These are phyloP conservation scores for Mycogone perniciosa DNA, from an alignment of 2,329 filamentous ascomycete genomes.

Conservation along the genomic window DNA sequence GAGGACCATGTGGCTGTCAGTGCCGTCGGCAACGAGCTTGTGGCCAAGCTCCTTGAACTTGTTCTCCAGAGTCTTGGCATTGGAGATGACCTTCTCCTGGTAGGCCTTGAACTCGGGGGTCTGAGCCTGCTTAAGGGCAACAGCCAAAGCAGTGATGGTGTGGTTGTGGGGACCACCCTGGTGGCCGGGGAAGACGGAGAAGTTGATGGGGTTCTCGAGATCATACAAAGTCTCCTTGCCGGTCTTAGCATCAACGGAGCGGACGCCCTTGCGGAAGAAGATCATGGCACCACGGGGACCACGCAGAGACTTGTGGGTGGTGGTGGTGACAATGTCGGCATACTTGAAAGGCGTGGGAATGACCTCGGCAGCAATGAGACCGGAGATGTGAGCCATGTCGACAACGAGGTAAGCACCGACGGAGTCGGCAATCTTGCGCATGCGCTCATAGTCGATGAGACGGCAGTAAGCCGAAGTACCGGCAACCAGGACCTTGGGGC, in stretches of 20 bases:
- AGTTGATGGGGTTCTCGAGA: slow-evolving; percentile 93
- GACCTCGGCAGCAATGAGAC: slow-evolving; percentile 85
- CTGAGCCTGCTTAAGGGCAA: slow-evolving; percentile 90
- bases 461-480: slow-evolving; percentile 98
- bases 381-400: slow-evolving; percentile 98
- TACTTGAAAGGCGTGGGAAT: slow-evolving; percentile 89
- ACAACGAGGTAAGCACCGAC: slow-evolving; percentile 92
- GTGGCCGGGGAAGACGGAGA: slow-evolving; percentile 98
- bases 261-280: slow-evolving; percentile 97
- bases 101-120: slow-evolving; percentile 88
- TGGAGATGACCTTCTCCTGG: slow-evolving; percentile 85
- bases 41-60: slow-evolving; percentile 83
- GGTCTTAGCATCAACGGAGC: slow-evolving; percentile 82
- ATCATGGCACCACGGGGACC: slow-evolving; percentile 99
- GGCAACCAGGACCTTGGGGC: slow-evolving; percentile 92
- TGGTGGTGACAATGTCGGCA: slow-evolving; percentile 96
- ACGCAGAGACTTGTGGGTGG: slow-evolving; percentile 97
- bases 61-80: slow-evolving; percentile 84
- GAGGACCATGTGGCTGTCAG: slow-evolving; percentile 96
- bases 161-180: slow-evolving; percentile 99
- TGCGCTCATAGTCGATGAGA: slow-evolving; percentile 91
- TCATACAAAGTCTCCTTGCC: slow-evolving; percentile 89
- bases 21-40: slow-evolving; percentile 91
- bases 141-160: slow-evolving; percentile 94
- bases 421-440: slow-evolving; percentile 91